phyloP scores from a whole-genome alignment of 1,139 yeast species.

The Lodderomyces margitis region DNA sequence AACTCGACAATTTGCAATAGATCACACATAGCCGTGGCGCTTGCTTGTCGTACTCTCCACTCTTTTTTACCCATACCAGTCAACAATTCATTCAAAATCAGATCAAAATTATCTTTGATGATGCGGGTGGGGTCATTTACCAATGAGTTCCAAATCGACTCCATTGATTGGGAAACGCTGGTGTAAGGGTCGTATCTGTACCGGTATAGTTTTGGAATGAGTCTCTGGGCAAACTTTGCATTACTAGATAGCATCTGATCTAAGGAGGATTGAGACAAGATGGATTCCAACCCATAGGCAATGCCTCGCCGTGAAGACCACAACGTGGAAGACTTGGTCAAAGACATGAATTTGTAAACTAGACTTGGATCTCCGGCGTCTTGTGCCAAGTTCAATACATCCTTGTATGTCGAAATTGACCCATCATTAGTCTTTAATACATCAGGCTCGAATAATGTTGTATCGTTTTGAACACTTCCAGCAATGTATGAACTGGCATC shows the following conservation, averaged over 20 bases:
- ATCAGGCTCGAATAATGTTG: conserved; percentile 84
- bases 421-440: conserved; percentile 77
- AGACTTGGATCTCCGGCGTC: conserved; percentile 95
- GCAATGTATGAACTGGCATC: conserved; percentile 53
- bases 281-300: conserved; percentile 88
- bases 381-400: conserved; percentile 78
- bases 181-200: conserved; percentile 83
- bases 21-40: conserved; percentile 72
- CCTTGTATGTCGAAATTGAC: conserved; percentile 85
- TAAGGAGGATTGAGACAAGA: conserved; percentile 74
- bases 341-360: conserved; percentile 90
- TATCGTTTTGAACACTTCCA: conserved; percentile 75
- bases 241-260: conserved; percentile 61
- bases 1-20: conserved; percentile 61
- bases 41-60: conserved; percentile 94
- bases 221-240: conserved; percentile 50
- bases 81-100: conserved; percentile 65
- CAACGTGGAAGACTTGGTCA: conserved; percentile 81
- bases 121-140: conserved; percentile 60
- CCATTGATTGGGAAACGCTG: conserved; percentile 79
- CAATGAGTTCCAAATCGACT: conserved; percentile 80
- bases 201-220: conserved; percentile 80
- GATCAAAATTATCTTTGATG: conserved; percentile 51
- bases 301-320: conserved; percentile 95
- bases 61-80: conserved; percentile 76